Evolutionary conservation across 2,329 filamentous ascomycete genomes (phyloP).

Genomic region (Amauroascus niger): DNA sequence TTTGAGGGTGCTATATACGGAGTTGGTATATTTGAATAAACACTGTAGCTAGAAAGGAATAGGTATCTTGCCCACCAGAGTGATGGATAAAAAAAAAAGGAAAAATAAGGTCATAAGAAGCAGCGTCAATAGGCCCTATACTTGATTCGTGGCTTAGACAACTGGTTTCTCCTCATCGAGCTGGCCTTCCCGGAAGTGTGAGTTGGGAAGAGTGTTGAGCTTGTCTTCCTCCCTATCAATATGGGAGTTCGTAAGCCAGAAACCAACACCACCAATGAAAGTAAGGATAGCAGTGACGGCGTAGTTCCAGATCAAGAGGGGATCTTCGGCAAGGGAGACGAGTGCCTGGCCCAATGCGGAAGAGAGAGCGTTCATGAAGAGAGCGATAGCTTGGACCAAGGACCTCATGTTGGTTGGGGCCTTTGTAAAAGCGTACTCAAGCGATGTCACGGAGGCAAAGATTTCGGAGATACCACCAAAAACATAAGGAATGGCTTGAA

Average conservation of each 20-base stretch:
- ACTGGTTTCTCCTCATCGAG: conserved; percentile 9
- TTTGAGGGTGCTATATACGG: neutral
- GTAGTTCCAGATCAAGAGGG: conserved; percentile 65
- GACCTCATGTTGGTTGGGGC: conserved; percentile 72
- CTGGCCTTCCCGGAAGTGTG: neutral
- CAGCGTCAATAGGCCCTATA: neutral
- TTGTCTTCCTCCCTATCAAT: conserved; percentile 59
- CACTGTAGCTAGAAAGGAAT: neutral
- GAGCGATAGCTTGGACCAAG: conserved; percentile 58
- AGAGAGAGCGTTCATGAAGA: conserved; percentile 62
- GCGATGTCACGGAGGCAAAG: conserved; percentile 50
- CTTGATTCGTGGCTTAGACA: neutral
- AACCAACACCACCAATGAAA: conserved; percentile 51
- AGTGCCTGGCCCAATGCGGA: conserved; percentile 62
- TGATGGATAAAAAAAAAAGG: neutral
- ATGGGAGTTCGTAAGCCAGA: conserved; percentile 60
- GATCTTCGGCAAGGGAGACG: conserved; percentile 52
- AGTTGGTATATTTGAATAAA: neutral
- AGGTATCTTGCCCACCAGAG: neutral
- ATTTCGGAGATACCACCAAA: conserved; percentile 50
- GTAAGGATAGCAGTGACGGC: conserved; percentile 53
- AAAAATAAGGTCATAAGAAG: neutral
- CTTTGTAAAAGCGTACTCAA: conserved; percentile 70
- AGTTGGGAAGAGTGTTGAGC: conserved; percentile 42
- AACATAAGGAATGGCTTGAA: conserved; percentile 42